Conservation (phyloP, 2,329 filamentous ascomycete genomes). For the Geosmithia putterillii region DNA sequence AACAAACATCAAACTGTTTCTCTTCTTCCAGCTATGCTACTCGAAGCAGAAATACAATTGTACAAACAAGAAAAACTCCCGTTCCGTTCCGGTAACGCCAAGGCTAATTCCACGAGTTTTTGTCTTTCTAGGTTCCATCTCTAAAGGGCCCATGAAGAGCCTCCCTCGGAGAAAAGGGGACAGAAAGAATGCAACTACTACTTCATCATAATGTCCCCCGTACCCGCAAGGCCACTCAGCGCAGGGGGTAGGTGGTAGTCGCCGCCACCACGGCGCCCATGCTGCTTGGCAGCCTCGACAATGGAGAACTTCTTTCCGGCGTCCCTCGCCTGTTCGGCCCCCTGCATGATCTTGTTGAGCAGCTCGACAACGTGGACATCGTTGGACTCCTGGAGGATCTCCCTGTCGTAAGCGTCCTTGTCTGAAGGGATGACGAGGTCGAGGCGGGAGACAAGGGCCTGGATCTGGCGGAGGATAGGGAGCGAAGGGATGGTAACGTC, state of each 20-base stretch:
- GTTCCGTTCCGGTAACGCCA: too few species aligned
- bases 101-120: too few species aligned
- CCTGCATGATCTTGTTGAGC: constrained; percentile 63
- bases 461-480: constrained; percentile 74
- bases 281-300: constrained; percentile 30
- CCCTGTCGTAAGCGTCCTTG: constrained; percentile 49
- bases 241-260: constrained; percentile 19
- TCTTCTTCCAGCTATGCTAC: too few species aligned
- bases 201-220: constrained; percentile 13
- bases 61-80: too few species aligned
- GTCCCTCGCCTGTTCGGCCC: constrained; percentile 57
- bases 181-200: not conserved
- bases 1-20: too few species aligned
- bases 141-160: too few species aligned
- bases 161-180: not conserved
- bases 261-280: not conserved
- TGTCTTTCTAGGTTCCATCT: too few species aligned
- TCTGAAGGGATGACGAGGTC: constrained; percentile 69
- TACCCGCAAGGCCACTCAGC: constrained; percentile 47
- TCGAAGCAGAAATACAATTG: too few species aligned
- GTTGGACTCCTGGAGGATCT: constrained; percentile 67
- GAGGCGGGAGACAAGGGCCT: constrained; percentile 72
- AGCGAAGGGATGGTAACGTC: constrained; percentile 39
- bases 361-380: constrained; percentile 72
- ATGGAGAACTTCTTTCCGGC: constrained; percentile 62